These are phyloP conservation scores for Pyrenopolyporus hunteri DNA, from an alignment of 495 filamentous ascomycete species.

Conservation along the genomic window DNA sequence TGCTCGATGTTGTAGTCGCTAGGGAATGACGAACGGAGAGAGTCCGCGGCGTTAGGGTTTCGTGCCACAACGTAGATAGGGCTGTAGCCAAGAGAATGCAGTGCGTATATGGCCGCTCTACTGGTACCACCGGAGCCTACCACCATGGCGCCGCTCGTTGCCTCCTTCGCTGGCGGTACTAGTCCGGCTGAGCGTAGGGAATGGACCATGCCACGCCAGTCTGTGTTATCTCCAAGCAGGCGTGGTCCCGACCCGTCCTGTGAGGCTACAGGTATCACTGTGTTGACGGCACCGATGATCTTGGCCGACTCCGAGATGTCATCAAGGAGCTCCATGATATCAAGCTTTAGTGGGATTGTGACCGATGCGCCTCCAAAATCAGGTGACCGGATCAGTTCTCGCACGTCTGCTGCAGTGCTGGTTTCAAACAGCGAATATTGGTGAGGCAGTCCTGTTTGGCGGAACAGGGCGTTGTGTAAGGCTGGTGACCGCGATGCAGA, in stretches of 20 bases:
- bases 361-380: constrained; percentile 93
- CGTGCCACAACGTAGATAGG: constrained; percentile 90
- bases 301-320: constrained; percentile 77
- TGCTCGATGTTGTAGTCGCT: constrained; percentile 73
- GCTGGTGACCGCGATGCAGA: constrained; percentile 79
- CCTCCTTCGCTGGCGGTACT: constrained; percentile 42
- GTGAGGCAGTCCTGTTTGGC: constrained; percentile 81
- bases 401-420: constrained; percentile 65
- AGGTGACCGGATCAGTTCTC: constrained; percentile 68
- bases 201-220: constrained; percentile 91
- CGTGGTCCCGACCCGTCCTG: constrained; percentile 45
- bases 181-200: constrained; percentile 78
- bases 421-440: constrained; percentile 84
- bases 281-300: constrained; percentile 94
- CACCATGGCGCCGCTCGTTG: constrained; percentile 65
- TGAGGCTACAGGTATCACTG: constrained; percentile 64
- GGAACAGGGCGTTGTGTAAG: constrained; percentile 87
- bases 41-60: constrained; percentile 66
- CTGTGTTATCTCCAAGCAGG: constrained; percentile 88
- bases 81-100: constrained; percentile 80
- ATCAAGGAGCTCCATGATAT: constrained; percentile 83
- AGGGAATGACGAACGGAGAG: constrained; percentile 76
- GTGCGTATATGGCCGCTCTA: constrained; percentile 86
- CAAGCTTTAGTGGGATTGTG: constrained; percentile 93
- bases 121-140: constrained; percentile 92